Percentiles rank a stretch among this genome's conserved stretches.
Conservation (phyloP, 139 green algal genomes). For the Chlorella vulgaris region DNA sequence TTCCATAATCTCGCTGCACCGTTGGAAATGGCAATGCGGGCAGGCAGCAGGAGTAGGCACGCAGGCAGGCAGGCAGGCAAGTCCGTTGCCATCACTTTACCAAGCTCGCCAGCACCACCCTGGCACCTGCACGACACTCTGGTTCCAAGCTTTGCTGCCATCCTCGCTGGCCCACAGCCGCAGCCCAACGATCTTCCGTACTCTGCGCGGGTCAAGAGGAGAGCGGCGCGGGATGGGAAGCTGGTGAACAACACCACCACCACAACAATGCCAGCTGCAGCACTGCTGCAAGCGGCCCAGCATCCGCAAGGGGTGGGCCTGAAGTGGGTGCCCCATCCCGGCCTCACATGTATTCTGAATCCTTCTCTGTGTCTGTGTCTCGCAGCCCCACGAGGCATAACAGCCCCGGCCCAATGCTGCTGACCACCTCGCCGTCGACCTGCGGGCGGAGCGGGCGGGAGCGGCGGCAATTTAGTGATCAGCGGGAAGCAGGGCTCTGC, state of each 20-base stretch:
- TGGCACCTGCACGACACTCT: constrained; percentile 44
- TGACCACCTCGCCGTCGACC: constrained; percentile 64
- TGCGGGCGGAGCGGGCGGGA: constrained; percentile 1
- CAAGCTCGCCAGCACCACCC: constrained; percentile 66
- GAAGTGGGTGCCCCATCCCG: no score
- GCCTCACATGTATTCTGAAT: constrained; percentile 70
- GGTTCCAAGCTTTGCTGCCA: constrained; percentile 59
- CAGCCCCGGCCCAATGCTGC: constrained; percentile 60
- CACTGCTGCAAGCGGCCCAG: not conserved
- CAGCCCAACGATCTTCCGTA: constrained; percentile 59
- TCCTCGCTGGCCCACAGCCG: constrained; percentile 61
- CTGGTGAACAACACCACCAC: not conserved
- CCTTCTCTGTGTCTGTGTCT: constrained; percentile 49
- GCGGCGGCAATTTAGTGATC: not conserved
- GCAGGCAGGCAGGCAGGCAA: not conserved
- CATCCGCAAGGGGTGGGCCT: no score
- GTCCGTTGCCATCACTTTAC: no score
- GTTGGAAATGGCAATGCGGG: no score
- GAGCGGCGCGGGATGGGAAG: not conserved
- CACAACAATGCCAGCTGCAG: not conserved
- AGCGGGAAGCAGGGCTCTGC: not conserved
- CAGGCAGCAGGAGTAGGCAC: not conserved
- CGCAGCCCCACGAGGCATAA: constrained; percentile 67
- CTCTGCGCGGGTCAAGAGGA: constrained; percentile 11
- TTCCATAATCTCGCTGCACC: constrained; percentile 42